Evolutionary conservation across 495 filamentous ascomycete species (phyloP), one percentile per base, ranked within the genome.

Genomic region (Niebla homalea): DNA sequence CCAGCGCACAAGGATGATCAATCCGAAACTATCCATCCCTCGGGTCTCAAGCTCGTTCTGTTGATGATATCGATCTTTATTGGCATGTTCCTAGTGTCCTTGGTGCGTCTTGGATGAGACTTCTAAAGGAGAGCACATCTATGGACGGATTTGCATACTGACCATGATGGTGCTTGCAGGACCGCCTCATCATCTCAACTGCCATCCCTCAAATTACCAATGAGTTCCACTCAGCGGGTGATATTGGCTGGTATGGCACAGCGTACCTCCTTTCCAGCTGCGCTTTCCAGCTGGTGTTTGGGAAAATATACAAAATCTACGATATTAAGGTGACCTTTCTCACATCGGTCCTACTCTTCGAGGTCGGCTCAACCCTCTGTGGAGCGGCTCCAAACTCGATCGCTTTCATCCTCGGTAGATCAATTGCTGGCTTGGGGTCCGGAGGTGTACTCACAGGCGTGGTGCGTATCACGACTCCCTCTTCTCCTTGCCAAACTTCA

Each of bases 271-370:
- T 87, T 58, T 81, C 79, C 20, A 75, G 77, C 1, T 80, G 74
- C 59, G 62, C 80, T 7, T 75, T 88, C 32, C 79, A 83, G 50
- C 68, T 87, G 18, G 64, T 83, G 16, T 85, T 82, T 55, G 86
- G 86, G 53, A 80, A 80, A 55, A 60, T 89, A 43, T 90, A 89
- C 67, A 79, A 75, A 3, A 84, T 84, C 70, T 86, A 80, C 62
- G 55, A 59, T 62, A 64, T 73, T 45, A 82, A 81, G 58, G 65
- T 56, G 56, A 66, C 75, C 25, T 77, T 75, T 49, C 54, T 79
- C n/a, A 42, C 53, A 16, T 66, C 66, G 42, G 64, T 79, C 46
- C 49, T 62, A 2, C 37, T 82, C 21, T 83, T 82, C 52, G 78
- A 81, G 58, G 57, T 77, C 35, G 81, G 79, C 11, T 75, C 76